Percentiles rank a stretch among this genome's conserved stretches.
phyloP scores from a whole-genome alignment of 371 early-diverging fungal genomes.

The Dipsacomyces acuminosporus region DNA sequence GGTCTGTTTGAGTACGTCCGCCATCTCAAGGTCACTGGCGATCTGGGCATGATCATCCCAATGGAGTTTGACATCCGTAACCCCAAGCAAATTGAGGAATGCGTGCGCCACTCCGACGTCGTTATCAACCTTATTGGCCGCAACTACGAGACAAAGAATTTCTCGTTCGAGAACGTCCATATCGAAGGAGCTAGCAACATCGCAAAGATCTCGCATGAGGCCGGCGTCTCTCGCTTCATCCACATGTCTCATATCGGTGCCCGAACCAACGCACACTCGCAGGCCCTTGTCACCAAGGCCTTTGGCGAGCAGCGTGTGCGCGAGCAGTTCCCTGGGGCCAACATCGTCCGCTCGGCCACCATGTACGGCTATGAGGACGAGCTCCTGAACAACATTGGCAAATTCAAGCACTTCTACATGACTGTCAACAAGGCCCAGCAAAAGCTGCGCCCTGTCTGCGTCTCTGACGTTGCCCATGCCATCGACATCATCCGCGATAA shows the following conservation, averaged over 20 bases:
- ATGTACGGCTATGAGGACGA: slow-evolving; percentile 92
- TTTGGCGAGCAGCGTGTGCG: slow-evolving; percentile 85
- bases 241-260: slow-evolving; percentile 90
- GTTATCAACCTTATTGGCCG: slow-evolving; percentile 93
- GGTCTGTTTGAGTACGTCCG: slow-evolving; percentile 77
- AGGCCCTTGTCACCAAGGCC: slow-evolving; percentile 81
- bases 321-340: slow-evolving; percentile 84
- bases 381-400: slow-evolving; percentile 85
- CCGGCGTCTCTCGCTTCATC: slow-evolving; percentile 79
- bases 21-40: slow-evolving; percentile 88
- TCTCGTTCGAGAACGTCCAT: slow-evolving; percentile 77
- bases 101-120: slow-evolving; percentile 87
- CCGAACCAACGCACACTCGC: slow-evolving; percentile 67
- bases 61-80: slow-evolving; percentile 86
- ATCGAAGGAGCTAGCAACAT: slow-evolving; percentile 78
- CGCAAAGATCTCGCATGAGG: slow-evolving; percentile 75
- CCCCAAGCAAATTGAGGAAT: slow-evolving; percentile 73
- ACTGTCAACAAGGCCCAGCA: slow-evolving; percentile 70
- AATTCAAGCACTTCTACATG: slow-evolving; percentile 49
- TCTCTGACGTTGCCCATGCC: slow-evolving; percentile 83
- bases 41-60: slow-evolving; percentile 90
- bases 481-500: slow-evolving; percentile 69
- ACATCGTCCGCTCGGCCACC: slow-evolving; percentile 85
- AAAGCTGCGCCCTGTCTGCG: slow-evolving; percentile 78
- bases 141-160: slow-evolving; percentile 92